Evolutionary conservation across 129 eudicot species (phyloP).

Genomic region (Pseudognaphalium luteoalbum): DNA sequence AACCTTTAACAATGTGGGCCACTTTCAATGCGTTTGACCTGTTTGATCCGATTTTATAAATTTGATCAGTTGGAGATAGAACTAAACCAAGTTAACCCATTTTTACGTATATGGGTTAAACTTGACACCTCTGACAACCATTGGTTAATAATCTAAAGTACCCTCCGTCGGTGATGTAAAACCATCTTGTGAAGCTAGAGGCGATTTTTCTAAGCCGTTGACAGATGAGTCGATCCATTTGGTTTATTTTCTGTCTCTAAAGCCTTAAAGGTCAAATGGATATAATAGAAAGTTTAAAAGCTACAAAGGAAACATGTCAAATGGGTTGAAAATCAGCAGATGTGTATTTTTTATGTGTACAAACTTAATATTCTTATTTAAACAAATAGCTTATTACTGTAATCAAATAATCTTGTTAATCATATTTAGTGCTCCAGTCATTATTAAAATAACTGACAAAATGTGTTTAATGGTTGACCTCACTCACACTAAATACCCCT

Average conservation of each 20-base stretch:
- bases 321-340: not conserved
- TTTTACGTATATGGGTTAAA: not conserved
- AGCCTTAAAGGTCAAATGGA: not conserved
- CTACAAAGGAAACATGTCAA: not conserved
- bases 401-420: too few species aligned
- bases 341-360: too few species aligned
- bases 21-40: not conserved
- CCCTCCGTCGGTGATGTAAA: not conserved
- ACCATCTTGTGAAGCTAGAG: not conserved
- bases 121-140: not conserved
- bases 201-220: not conserved
- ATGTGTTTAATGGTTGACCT: too few species aligned
- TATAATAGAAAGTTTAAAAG: not conserved
- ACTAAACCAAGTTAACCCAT: not conserved
- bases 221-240: not conserved
- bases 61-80: not conserved
- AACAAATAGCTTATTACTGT: too few species aligned
- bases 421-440: too few species aligned
- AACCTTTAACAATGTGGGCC: not conserved
- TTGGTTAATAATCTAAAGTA: conserved; percentile 4
- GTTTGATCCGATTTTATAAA: not conserved
- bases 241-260: not conserved
- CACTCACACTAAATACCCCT: not conserved
- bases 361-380: too few species aligned
- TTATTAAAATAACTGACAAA: too few species aligned